Evolutionary conservation across 2,329 filamentous ascomycete genomes (phyloP).

Genomic region (Neonectria ditissima): DNA sequence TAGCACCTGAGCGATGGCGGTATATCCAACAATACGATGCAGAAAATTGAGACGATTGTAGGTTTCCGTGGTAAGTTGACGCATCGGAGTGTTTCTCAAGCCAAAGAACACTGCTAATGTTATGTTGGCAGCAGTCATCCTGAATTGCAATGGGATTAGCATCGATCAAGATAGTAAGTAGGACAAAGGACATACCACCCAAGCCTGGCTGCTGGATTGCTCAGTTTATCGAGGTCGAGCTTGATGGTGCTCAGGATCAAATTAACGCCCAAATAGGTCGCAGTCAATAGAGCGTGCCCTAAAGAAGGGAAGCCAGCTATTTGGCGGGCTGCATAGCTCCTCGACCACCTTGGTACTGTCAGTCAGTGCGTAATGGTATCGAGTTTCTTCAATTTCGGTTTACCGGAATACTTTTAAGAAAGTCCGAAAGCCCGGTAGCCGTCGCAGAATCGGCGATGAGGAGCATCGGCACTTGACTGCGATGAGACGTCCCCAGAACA

Average conservation of each 20-base stretch:
- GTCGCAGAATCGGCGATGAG: not conserved
- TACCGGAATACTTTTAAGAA: not conserved
- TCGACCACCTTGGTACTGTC: not conserved
- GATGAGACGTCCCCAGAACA: not conserved
- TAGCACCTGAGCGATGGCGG: slow-evolving; percentile 50
- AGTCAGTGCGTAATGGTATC: not conserved
- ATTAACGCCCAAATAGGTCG: slow-evolving; percentile 12
- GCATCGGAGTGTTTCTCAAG: slow-evolving; percentile 62
- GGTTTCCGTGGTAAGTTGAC: slow-evolving; percentile 41
- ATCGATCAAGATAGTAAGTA: not conserved
- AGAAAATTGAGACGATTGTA: slow-evolving; percentile 61
- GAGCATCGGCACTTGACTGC: not conserved
- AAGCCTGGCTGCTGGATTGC: slow-evolving; percentile 34
- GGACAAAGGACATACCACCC: slow-evolving; percentile 34
- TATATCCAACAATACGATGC: slow-evolving; percentile 60
- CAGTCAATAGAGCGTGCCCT: slow-evolving; percentile 12
- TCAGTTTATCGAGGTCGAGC: not conserved
- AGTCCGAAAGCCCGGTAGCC: not conserved
- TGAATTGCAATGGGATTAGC: slow-evolving; percentile 36
- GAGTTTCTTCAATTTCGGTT: not conserved
- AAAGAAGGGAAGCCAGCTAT: slow-evolving; percentile 13
- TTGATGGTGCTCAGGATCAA: not conserved
- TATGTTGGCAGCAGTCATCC: slow-evolving; percentile 59
- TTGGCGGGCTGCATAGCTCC: slow-evolving; percentile 3
- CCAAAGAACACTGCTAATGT: slow-evolving; percentile 57